Evolutionary conservation across 2,329 filamentous ascomycete species (phyloP), one percentile per base, ranked within the genome.

Genomic region (Alternaria tenuissima): DNA sequence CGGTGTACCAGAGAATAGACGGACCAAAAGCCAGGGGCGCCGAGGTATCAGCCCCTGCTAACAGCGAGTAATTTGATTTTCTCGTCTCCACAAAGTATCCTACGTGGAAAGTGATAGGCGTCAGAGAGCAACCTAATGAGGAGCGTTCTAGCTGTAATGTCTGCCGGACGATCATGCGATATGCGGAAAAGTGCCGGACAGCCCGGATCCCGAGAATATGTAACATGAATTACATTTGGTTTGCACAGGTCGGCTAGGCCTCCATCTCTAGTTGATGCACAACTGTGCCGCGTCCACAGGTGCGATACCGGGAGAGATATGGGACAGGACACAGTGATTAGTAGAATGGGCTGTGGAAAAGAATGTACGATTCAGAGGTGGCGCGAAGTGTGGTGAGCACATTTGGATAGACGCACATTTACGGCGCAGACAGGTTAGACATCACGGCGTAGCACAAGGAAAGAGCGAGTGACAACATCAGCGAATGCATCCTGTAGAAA

Each of bases 301-400:
- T 26, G 14, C 46, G 46, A 49, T 16, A 22, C 8, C 3, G 18
- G 22, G 32, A 8, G 46, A 26, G 36, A 24, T n/a, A 49, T 22
- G 22, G 20, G 18, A 18, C 20, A 20, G 46, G 32, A 4, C 30
- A 26, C 4, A n/a, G 46, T 38, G 36, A 26, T 14, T 20, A 49
- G 46, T 16, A 36, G 20, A 36, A 20, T 24, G 20, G 12, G 22
- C 8, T 38, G 11, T 22, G 2, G 7, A 38, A 14, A 49, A 36
- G 9, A 4, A n/a, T 8, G 8, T 26, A 24, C 8, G 20, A 49
- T 16, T n/a, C 14, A 38, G 16, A 36, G 22, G 46, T 12, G 46
- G 46, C 20, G 46, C 46, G 46, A 36, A 49, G 20, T 49, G 14
- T 20, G 46, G 46, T 49, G 46, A 26, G 46, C 46, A n/a, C 32